phyloP scores from a whole-genome alignment of 495 filamentous ascomycete genomes.

The Monascus purpureus region DNA sequence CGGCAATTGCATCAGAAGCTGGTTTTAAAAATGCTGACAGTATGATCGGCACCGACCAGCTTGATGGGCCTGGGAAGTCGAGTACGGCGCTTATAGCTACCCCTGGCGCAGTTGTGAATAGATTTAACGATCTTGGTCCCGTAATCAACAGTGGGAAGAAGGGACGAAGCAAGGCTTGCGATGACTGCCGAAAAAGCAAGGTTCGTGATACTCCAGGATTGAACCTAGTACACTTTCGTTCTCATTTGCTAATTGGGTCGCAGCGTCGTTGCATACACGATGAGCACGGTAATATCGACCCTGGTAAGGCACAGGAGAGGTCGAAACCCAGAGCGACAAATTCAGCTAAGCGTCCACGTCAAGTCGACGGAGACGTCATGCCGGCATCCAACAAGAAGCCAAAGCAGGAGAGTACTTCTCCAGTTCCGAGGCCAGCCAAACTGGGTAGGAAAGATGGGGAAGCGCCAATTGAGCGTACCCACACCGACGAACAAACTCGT shows the following conservation, averaged over 20 bases:
- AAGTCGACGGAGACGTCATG: slow-evolving; percentile 20
- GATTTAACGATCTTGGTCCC: slow-evolving; percentile 21
- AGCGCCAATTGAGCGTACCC: slow-evolving; percentile 2
- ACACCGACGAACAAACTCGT: slow-evolving; percentile 5
- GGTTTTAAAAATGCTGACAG: slow-evolving; percentile 16
- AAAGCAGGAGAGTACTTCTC: slow-evolving; percentile 29
- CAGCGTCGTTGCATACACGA: slow-evolving; percentile 59
- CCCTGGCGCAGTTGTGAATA: slow-evolving; percentile 14
- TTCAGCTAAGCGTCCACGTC: slow-evolving; percentile 32
- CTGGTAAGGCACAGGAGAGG: slow-evolving; percentile 44
- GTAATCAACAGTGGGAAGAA: slow-evolving; percentile 29
- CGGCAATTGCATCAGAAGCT: slow-evolving; percentile 28
- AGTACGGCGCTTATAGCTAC: slow-evolving; percentile 14
- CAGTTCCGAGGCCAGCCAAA: slow-evolving; percentile 12
- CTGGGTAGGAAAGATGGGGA: slow-evolving; percentile 7
- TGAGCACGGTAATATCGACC: slow-evolving; percentile 48
- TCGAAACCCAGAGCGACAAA: slow-evolving; percentile 42
- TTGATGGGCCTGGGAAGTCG: slow-evolving; percentile 17
- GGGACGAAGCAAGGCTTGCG: slow-evolving; percentile 48
- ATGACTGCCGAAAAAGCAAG: slow-evolving; percentile 56
- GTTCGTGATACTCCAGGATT: slow-evolving; percentile 25
- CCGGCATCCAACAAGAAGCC: slow-evolving; percentile 18
- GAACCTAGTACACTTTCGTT: too few relatives aligned
- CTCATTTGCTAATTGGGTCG: slow-evolving; percentile 6
- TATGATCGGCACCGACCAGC: slow-evolving; percentile 12